phyloP scores from a whole-genome alignment of 345 rosid species.

The Eucalyptus regnans region DNA sequence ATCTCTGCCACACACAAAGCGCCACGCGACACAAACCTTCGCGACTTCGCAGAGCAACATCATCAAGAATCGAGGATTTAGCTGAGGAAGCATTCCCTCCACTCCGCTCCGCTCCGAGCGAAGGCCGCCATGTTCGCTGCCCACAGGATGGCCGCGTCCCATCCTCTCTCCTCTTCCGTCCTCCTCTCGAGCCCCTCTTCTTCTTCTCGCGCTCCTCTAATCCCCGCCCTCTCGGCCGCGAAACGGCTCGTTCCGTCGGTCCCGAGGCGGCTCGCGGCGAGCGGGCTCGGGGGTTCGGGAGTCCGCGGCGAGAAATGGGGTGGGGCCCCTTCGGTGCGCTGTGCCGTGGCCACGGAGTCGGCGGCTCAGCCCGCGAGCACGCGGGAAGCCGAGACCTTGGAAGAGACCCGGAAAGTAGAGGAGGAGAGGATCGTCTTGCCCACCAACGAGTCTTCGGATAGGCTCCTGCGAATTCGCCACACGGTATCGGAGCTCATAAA shows the following conservation, averaged over 20 bases:
- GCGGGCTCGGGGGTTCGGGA: not conserved
- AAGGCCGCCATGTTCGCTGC: not conserved
- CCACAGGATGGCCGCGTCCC: slow-evolving; percentile 30
- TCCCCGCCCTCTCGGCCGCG: slow-evolving; percentile 13
- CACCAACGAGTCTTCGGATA: slow-evolving; percentile 68
- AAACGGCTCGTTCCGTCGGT: slow-evolving; percentile 21
- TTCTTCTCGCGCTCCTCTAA: not conserved
- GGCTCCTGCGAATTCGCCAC: slow-evolving; percentile 71
- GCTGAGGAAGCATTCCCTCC: not conserved
- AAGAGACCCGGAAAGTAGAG: slow-evolving; percentile 4
- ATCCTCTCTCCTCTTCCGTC: slow-evolving; percentile 23
- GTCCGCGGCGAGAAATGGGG: slow-evolving; percentile 4
- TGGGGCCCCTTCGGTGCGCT: slow-evolving; percentile 20
- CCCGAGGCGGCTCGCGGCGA: slow-evolving; percentile 4
- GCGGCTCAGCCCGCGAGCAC: slow-evolving; percentile 21
- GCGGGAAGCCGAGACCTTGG: not conserved
- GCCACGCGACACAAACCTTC: not conserved
- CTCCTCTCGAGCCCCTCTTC: slow-evolving; percentile 18
- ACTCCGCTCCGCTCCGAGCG: not conserved
- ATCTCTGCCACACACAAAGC: not conserved
- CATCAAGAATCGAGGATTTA: not conserved
- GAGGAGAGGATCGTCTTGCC: slow-evolving; percentile 48
- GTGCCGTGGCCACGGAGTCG: slow-evolving; percentile 40
- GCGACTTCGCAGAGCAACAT: not conserved
- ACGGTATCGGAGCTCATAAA: slow-evolving; percentile 31